Evolutionary conservation across 306 rosid genomes (phyloP).

Genomic region (Prunus kanzakura): DNA sequence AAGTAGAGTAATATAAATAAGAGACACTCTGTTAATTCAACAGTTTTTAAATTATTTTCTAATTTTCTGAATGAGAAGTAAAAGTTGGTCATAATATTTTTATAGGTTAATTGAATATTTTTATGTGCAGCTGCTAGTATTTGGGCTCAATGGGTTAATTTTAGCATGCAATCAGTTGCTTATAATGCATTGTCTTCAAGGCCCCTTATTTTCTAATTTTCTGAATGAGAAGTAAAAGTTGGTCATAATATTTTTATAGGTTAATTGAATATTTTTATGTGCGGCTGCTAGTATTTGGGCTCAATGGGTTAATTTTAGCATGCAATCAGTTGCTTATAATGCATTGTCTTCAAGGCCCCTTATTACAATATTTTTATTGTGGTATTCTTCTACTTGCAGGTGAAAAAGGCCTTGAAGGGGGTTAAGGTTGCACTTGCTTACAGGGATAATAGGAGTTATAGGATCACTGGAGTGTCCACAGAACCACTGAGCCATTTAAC

Average conservation of each 20-base stretch:
- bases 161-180: background rate
- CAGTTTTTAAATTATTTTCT: background rate
- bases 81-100: background rate
- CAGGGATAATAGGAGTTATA: constrained; percentile 27
- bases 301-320: background rate
- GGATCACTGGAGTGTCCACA: constrained; percentile 39
- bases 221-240: background rate
- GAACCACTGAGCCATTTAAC: constrained; percentile 40
- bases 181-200: background rate
- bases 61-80: background rate
- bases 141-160: background rate
- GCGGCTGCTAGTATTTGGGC: background rate
- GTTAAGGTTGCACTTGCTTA: constrained; percentile 35
- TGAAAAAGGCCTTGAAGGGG: constrained; percentile 49
- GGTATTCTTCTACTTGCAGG: constrained; percentile 27
- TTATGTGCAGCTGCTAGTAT: background rate
- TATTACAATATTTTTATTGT: too few species aligned
- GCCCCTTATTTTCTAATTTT: background rate
- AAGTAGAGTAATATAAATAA: background rate
- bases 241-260: background rate
- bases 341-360: background rate
- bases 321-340: background rate
- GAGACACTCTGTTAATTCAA: background rate
- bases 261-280: background rate
- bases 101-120: background rate